Percentiles rank a stretch among this genome's conserved stretches.
Evolutionary conservation across 805 yeast species (phyloP).

Genomic region (Ogataea pignaliae): DNA sequence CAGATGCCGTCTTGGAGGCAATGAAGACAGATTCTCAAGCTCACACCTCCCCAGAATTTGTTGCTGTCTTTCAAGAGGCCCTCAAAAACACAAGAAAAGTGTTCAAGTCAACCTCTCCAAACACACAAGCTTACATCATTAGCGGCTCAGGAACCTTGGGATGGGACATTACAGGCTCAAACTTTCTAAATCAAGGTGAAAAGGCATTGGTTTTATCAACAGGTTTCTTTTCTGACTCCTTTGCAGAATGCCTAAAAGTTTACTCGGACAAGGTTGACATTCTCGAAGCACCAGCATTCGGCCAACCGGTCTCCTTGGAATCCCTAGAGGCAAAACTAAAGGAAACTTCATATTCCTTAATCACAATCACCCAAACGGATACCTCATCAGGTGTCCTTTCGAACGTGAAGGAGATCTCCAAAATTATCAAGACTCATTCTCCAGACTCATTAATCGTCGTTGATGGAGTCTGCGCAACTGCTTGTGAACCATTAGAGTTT

Average conservation of each 20-base stretch:
- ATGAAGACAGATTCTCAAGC: slow-evolving; percentile 81
- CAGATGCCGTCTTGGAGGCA: slow-evolving; percentile 72
- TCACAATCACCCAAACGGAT: slow-evolving; percentile 93
- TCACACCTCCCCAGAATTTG: slow-evolving; percentile 86
- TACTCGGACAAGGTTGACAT: slow-evolving; percentile 78
- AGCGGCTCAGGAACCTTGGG: slow-evolving; percentile 94
- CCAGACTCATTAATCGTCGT: slow-evolving; percentile 84
- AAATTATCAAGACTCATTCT: slow-evolving; percentile 53
- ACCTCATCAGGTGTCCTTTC: slow-evolving; percentile 92
- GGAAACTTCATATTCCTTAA: slow-evolving; percentile 44
- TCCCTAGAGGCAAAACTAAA: slow-evolving; percentile 51
- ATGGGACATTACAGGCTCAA: slow-evolving; percentile 86
- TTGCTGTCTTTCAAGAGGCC: slow-evolving; percentile 64
- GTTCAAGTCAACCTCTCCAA: slow-evolving; percentile 62
- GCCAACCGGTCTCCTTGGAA: slow-evolving; percentile 59
- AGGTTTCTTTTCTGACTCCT: slow-evolving; percentile 83
- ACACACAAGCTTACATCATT: slow-evolving; percentile 76
- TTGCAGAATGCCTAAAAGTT: slow-evolving; percentile 67
- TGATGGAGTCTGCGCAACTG: slow-evolving; percentile 95
- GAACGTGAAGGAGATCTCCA: slow-evolving; percentile 60
- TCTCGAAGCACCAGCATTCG: slow-evolving; percentile 60
- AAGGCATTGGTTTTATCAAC: slow-evolving; percentile 79
- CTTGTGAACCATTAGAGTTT: slow-evolving; percentile 80
- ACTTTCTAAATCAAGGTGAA: slow-evolving; percentile 62
- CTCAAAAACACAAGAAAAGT: slow-evolving; percentile 65